Conservation (phyloP, 2,329 filamentous ascomycete species). For the Cercospora sp. region DNA sequence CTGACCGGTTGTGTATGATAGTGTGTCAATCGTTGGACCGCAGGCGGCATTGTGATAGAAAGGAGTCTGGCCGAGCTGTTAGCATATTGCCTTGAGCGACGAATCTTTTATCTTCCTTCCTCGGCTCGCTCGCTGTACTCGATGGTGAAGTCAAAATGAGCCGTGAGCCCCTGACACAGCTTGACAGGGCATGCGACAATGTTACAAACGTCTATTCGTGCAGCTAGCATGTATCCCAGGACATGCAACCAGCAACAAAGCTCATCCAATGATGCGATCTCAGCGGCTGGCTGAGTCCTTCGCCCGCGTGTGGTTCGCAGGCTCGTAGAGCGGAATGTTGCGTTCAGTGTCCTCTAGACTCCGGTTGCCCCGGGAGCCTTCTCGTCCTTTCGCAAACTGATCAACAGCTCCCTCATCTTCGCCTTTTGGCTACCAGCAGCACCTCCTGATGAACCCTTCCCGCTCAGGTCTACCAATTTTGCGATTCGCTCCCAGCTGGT, state of each 20-base stretch:
- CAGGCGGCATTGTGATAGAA: too few species aligned
- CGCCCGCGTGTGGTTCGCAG: not conserved
- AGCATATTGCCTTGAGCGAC: too few species aligned
- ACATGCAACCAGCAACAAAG: not conserved
- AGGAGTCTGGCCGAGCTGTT: too few species aligned
- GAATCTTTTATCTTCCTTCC: too few species aligned
- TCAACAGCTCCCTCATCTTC: slow-evolving; percentile 86
- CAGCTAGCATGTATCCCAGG: not conserved
- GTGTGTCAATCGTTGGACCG: too few species aligned
- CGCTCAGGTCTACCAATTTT: slow-evolving; percentile 95
- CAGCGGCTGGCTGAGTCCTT: not conserved
- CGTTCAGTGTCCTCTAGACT: slow-evolving; percentile 12
- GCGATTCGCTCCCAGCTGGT: slow-evolving; percentile 99
- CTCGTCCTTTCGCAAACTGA: slow-evolving; percentile 89
- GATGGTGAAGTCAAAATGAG: too few species aligned
- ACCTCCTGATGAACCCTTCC: slow-evolving; percentile 84
- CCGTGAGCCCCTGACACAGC: too few species aligned
- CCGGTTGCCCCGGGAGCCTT: slow-evolving; percentile 67
- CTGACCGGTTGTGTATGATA: too few species aligned
- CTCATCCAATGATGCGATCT: not conserved
- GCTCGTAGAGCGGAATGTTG: not conserved
- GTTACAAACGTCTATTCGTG: slow-evolving; percentile 7
- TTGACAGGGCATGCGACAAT: not conserved
- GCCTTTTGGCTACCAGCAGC: slow-evolving; percentile 91
- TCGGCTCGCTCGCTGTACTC: too few species aligned